A percentile compares a stretch with the other conserved stretches of the same genome.
Conservation (phyloP, 345 rosid genomes). For the Salix purpurea region DNA sequence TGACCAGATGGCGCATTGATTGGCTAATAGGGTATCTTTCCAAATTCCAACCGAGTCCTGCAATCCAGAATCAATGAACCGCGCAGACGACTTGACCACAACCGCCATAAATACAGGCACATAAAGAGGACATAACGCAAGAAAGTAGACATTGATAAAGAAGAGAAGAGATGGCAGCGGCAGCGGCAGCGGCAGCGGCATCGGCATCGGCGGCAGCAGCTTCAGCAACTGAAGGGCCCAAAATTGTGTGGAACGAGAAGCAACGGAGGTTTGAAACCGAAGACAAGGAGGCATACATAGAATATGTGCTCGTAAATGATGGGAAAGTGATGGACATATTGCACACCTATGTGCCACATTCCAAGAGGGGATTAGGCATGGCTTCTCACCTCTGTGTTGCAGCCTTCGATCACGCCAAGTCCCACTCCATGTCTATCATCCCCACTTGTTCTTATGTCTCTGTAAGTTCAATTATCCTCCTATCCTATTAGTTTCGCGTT, state of each 20-base stretch:
- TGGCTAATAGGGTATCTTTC: background rate
- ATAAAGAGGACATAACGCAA: background rate
- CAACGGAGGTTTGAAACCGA: conserved; percentile 70
- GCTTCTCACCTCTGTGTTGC: conserved; percentile 82
- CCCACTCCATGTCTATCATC: conserved; percentile 55
- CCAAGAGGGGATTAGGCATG: conserved; percentile 77
- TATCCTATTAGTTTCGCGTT: background rate
- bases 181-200: background rate
- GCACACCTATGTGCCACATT: conserved; percentile 75
- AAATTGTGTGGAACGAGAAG: conserved; percentile 57
- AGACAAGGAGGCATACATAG: conserved; percentile 69
- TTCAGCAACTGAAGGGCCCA: conserved; percentile 28
- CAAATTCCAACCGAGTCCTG: background rate
- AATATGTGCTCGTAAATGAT: conserved; percentile 50
- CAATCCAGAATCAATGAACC: background rate
- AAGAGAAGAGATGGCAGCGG: conserved; percentile 20
- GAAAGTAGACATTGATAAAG: background rate
- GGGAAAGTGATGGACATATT: conserved; percentile 66
- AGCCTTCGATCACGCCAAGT: conserved; percentile 66
- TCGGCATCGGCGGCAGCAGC: background rate
- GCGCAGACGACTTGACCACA: background rate
- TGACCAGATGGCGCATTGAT: background rate
- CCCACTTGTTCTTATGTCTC: conserved; percentile 90
- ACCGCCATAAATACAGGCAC: background rate
- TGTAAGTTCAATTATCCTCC: conserved; percentile 25